phyloP scores from a whole-genome alignment of 2,329 filamentous ascomycete species.

The Huntiella omanensis region DNA sequence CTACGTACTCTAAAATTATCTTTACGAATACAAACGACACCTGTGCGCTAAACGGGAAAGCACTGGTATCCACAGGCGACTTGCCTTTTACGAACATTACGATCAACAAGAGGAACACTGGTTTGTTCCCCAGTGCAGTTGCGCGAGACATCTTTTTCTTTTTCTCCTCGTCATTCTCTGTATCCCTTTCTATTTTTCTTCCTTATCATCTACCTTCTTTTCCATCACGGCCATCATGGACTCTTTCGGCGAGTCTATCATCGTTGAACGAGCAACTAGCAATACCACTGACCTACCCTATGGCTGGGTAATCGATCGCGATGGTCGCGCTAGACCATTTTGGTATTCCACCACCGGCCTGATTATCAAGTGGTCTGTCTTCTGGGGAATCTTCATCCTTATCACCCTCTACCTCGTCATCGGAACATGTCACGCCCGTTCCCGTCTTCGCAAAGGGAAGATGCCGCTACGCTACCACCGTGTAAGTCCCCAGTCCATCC shows the following conservation, averaged over 20 bases:
- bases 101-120: no score
- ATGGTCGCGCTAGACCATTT: constrained; percentile 14
- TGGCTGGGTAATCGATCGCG: constrained; percentile 15
- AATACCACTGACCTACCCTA: constrained; percentile 12
- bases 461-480: constrained; percentile 51
- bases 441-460: constrained; percentile 44
- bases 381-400: constrained; percentile 39
- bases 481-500: constrained; percentile 23
- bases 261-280: not conserved
- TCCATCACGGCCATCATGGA: no score
- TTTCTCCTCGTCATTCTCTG: no score
- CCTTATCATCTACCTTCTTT: no score
- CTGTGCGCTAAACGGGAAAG: no score
- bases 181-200: no score
- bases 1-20: no score
- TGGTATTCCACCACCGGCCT: constrained; percentile 26
- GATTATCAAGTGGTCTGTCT: constrained; percentile 53
- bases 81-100: no score
- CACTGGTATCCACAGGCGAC: no score
- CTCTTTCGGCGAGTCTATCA: not conserved
- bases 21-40: no score
- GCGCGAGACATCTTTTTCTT: no score
- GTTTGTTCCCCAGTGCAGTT: no score
- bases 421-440: constrained; percentile 52
- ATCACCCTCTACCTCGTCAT: constrained; percentile 44